Conservation (phyloP, 768 basidiomycete species). For the Holtermannia corniformis region DNA sequence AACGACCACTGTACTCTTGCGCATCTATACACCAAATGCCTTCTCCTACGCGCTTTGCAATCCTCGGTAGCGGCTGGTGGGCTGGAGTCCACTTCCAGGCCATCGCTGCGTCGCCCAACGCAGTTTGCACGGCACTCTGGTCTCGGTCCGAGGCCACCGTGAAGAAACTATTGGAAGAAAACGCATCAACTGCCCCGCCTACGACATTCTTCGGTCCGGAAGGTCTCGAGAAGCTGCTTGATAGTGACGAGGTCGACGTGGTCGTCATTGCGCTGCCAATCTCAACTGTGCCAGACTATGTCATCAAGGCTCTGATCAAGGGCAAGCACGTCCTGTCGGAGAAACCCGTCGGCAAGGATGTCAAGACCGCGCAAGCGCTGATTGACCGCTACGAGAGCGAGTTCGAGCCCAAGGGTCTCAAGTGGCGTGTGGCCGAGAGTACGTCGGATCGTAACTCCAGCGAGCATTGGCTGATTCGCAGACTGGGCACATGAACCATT, state of each 20-base stretch:
- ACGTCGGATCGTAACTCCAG: neutral
- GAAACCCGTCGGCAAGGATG: slow-evolving; percentile 71
- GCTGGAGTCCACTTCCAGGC: neutral
- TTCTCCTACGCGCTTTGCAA: neutral
- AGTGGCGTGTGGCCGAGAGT: slow-evolving; percentile 80
- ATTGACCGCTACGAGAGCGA: slow-evolving; percentile 57
- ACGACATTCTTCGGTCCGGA: slow-evolving; percentile 13
- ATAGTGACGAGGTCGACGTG: slow-evolving; percentile 57
- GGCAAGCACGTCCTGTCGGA: slow-evolving; percentile 85
- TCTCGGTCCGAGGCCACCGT: neutral
- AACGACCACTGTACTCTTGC: too few species aligned
- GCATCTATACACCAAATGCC: neutral
- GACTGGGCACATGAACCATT: slow-evolving; percentile 32
- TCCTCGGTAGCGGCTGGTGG: neutral
- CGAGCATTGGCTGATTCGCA: slow-evolving; percentile 1
- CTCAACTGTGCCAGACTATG: slow-evolving; percentile 57
- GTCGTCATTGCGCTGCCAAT: slow-evolving; percentile 74
- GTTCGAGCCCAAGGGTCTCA: slow-evolving; percentile 58
- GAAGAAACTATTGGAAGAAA: neutral
- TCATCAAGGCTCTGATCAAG: slow-evolving; percentile 49
- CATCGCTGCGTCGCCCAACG: neutral
- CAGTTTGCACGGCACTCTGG: neutral
- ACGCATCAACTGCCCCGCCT: neutral
- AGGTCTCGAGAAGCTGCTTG: slow-evolving; percentile 47
- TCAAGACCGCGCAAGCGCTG: slow-evolving; percentile 54